Conservation (phyloP, 495 filamentous ascomycete genomes). For the Neurospora sp. region DNA sequence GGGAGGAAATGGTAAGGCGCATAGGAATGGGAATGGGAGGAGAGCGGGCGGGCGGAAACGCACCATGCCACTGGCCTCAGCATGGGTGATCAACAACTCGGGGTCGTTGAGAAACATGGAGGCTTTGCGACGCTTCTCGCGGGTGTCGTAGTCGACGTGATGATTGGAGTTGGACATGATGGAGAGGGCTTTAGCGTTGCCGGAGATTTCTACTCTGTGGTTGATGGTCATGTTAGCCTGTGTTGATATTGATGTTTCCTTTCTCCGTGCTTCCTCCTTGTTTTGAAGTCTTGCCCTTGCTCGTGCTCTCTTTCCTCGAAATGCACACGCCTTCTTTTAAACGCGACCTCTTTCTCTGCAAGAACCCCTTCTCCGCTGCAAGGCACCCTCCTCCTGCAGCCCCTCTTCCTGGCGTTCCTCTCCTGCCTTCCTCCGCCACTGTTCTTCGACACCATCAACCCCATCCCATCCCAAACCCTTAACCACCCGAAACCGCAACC, state of each 20-base stretch:
- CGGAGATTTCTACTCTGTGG: background rate
- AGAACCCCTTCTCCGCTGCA: background rate
- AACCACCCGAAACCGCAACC: too few relatives aligned
- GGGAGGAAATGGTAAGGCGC: background rate
- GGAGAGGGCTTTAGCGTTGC: background rate
- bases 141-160: slow-evolving; percentile 18
- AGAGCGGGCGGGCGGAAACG: slow-evolving; percentile 2
- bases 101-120: slow-evolving; percentile 37
- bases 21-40: background rate
- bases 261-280: too few relatives aligned
- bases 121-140: slow-evolving; percentile 32
- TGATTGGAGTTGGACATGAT: background rate
- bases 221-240: background rate
- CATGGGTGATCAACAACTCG: slow-evolving; percentile 45
- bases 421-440: too few relatives aligned
- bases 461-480: too few relatives aligned
- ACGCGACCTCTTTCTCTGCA: background rate
- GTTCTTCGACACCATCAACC: too few relatives aligned
- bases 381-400: background rate
- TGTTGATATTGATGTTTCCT: background rate
- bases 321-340: background rate
- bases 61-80: slow-evolving; percentile 37
- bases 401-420: too few relatives aligned
- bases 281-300: background rate
- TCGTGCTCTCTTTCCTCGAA: background rate